A percentile compares a stretch with the other conserved stretches of the same genome.
phyloP scores from a whole-genome alignment of 495 filamentous ascomycete genomes.

The Daldinia grandis region DNA sequence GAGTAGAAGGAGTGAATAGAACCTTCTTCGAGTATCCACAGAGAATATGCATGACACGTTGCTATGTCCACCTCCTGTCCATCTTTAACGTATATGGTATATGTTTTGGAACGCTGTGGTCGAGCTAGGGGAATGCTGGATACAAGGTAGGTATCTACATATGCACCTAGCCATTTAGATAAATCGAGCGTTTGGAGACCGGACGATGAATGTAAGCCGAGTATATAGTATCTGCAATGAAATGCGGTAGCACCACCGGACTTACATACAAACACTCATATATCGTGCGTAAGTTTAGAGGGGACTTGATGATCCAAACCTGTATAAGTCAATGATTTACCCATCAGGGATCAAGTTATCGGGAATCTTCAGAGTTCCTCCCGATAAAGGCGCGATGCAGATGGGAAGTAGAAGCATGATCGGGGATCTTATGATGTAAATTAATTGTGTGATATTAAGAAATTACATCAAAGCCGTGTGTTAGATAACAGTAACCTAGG shows the following conservation, averaged over 20 bases:
- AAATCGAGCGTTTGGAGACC: constrained; percentile 40
- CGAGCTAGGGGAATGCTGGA: constrained; percentile 4
- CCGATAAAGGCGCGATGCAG: neutral
- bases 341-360: neutral
- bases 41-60: constrained; percentile 21
- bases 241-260: constrained; percentile 14
- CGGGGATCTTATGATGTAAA: neutral
- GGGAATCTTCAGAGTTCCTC: neutral
- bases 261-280: neutral
- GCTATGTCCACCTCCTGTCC: constrained; percentile 24
- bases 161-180: neutral
- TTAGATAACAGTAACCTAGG: no score
- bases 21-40: constrained; percentile 1
- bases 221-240: constrained; percentile 18
- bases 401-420: neutral
- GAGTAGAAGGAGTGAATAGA: constrained; percentile 1
- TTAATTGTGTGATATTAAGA: constrained; percentile 5
- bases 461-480: constrained; percentile 32
- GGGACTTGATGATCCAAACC: neutral
- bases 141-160: no score
- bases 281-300: neutral
- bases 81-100: constrained; percentile 25
- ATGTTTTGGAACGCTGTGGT: neutral
- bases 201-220: constrained; percentile 26
- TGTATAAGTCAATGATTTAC: neutral